Percentiles rank a stretch among this genome's conserved stretches.
phyloP scores from a whole-genome alignment of 495 filamentous ascomycete genomes.

The Hypoxylon subgilvum region DNA sequence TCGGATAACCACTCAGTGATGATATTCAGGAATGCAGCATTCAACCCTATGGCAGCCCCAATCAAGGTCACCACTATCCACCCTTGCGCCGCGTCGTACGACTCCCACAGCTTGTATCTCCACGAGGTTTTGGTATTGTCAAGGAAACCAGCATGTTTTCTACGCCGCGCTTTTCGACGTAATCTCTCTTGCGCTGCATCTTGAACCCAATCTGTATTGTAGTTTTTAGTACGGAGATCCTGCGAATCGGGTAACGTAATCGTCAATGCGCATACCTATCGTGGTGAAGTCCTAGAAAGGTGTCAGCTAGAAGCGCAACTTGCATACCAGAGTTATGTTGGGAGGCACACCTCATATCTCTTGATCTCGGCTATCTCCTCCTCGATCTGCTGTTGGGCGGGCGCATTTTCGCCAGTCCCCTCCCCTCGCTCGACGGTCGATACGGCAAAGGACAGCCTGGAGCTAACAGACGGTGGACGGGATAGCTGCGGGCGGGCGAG shows the following conservation, averaged over 20 bases:
- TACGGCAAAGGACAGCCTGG: constrained; percentile 73
- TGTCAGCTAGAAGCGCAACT: constrained; percentile 11
- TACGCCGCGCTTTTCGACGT: constrained; percentile 74
- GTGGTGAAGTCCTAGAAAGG: constrained; percentile 75
- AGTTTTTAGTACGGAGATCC: constrained; percentile 1
- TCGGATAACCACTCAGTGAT: constrained; percentile 97
- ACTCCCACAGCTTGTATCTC: constrained; percentile 80
- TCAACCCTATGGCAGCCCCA: constrained; percentile 88
- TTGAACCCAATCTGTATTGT: constrained; percentile 83
- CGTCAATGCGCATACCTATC: constrained; percentile 64
- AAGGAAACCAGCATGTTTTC: constrained; percentile 76
- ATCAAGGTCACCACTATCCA: constrained; percentile 98
- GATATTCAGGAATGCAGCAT: constrained; percentile 93
- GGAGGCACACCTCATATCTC: constrained; percentile 77
- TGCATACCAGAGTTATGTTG: not conserved
- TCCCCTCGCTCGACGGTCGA: constrained; percentile 68
- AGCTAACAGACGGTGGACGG: constrained; percentile 67
- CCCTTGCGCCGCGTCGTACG: constrained; percentile 94
- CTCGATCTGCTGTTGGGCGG: constrained; percentile 69
- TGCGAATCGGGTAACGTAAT: not conserved
- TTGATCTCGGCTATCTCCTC: constrained; percentile 98
- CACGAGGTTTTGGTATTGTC: constrained; percentile 76
- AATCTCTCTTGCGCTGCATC: constrained; percentile 92
- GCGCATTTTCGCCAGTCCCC: constrained; percentile 47
- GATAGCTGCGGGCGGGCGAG: constrained; percentile 48